These are phyloP conservation scores for Rhamnella rubrinervis DNA, from an alignment of 331 rosid genomes.

Conservation along the genomic window DNA sequence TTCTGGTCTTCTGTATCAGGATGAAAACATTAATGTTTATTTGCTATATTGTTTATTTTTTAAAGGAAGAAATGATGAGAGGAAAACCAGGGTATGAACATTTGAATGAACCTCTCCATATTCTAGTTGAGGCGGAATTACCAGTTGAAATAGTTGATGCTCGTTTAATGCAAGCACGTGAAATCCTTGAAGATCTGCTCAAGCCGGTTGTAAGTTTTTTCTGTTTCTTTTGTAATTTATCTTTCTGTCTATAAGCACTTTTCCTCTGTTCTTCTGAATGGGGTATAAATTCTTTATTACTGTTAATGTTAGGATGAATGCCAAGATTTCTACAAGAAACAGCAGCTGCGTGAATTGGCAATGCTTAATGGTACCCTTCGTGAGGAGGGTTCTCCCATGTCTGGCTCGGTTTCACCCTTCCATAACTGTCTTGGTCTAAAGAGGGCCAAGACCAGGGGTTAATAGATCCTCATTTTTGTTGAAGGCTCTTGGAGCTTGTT, in stretches of 20 bases:
- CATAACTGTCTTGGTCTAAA: slow-evolving; percentile 97
- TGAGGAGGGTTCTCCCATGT: slow-evolving; percentile 95
- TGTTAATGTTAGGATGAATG: slow-evolving; percentile 70
- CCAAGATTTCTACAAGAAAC: slow-evolving; percentile 96
- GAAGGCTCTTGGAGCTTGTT: slow-evolving; percentile 34
- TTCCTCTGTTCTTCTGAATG: neutral
- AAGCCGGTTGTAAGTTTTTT: slow-evolving; percentile 65
- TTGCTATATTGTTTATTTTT: slow-evolving; percentile 9
- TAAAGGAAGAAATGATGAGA: slow-evolving; percentile 94
- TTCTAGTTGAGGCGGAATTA: slow-evolving; percentile 93
- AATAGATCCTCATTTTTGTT: slow-evolving; percentile 8
- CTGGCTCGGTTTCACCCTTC: slow-evolving; percentile 91
- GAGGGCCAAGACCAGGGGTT: slow-evolving; percentile 80
- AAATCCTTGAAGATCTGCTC: slow-evolving; percentile 85
- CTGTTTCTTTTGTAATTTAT: slow-evolving; percentile 1
- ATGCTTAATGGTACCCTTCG: slow-evolving; percentile 92
- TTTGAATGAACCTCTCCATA: slow-evolving; percentile 95
- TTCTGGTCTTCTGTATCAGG: neutral
- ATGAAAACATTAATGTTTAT: neutral
- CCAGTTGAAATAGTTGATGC: slow-evolving; percentile 90
- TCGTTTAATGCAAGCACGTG: slow-evolving; percentile 85
- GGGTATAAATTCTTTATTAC: neutral
- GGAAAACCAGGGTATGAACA: slow-evolving; percentile 98
- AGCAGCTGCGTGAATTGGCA: slow-evolving; percentile 93
- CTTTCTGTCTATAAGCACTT: neutral